Conservation (phyloP, 495 filamentous ascomycete genomes). For the Aspergillus ellipticus region DNA sequence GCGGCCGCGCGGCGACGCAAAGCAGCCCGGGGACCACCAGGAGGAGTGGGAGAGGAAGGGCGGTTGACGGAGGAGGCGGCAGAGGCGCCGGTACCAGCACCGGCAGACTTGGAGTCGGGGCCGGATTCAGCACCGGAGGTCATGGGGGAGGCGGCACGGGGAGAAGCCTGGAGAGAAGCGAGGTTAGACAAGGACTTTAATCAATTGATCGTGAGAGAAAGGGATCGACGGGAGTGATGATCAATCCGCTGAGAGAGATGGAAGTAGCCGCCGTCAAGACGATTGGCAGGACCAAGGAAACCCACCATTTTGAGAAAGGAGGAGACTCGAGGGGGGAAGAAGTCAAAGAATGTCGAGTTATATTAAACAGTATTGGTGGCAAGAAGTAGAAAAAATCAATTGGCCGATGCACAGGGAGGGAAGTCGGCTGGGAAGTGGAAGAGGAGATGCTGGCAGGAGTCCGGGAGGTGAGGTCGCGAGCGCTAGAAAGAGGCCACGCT, state of each 20-base stretch:
- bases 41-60: slow-evolving; percentile 79
- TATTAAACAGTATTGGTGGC: slow-evolving; percentile 8
- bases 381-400: slow-evolving; percentile 8
- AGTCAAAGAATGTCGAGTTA: slow-evolving; percentile 9
- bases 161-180: slow-evolving; percentile 33
- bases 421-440: slow-evolving; percentile 6
- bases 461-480: slow-evolving; percentile 24
- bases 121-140: slow-evolving; percentile 49
- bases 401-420: slow-evolving; percentile 14
- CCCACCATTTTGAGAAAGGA: slow-evolving; percentile 38
- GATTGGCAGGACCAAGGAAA: slow-evolving; percentile 7
- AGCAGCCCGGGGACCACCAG: slow-evolving; percentile 92
- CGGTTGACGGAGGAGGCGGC: slow-evolving; percentile 66
- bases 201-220: not conserved
- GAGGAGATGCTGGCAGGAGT: slow-evolving; percentile 6
- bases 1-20: slow-evolving; percentile 91
- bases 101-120: slow-evolving; percentile 60
- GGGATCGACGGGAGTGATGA: not conserved
- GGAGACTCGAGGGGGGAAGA: slow-evolving; percentile 11
- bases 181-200: slow-evolving; percentile 2
- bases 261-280: not conserved
- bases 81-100: slow-evolving; percentile 60
- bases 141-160: slow-evolving; percentile 46
- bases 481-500: slow-evolving; percentile 47
- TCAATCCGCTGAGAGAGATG: not conserved